phyloP scores from a whole-genome alignment of 108 stramenopile genomes.

The Conticribra weissflogii region DNA sequence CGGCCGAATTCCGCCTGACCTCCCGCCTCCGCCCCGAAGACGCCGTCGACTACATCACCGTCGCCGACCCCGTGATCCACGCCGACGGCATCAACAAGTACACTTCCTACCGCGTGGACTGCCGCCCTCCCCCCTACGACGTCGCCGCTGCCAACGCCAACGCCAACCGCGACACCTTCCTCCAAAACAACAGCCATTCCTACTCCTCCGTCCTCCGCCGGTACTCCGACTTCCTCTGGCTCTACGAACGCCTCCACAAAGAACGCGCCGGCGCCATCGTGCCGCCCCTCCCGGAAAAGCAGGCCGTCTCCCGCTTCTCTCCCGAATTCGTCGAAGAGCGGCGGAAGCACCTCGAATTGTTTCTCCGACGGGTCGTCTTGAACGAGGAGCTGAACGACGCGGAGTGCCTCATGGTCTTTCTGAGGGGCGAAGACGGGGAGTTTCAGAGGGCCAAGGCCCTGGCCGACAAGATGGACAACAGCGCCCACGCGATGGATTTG shows the following conservation, averaged over 20 bases:
- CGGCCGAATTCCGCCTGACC: too few species aligned
- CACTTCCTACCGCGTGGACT: slow-evolving; percentile 89
- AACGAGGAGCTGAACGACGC: slow-evolving; percentile 91
- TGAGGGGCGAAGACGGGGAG: slow-evolving; percentile 89
- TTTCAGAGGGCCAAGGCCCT: slow-evolving; percentile 81
- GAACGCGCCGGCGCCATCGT: slow-evolving; percentile 93
- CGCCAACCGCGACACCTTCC: slow-evolving; percentile 43
- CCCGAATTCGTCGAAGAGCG: slow-evolving; percentile 91
- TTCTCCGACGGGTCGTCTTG: slow-evolving; percentile 84
- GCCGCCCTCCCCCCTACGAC: slow-evolving; percentile 56
- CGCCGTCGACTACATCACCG: slow-evolving; percentile 48
- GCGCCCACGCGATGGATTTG: not conserved
- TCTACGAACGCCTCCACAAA: slow-evolving; percentile 83
- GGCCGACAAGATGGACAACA: slow-evolving; percentile 24
- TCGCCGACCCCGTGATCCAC: slow-evolving; percentile 90
- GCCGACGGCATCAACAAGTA: slow-evolving; percentile 90
- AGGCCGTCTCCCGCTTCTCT: slow-evolving; percentile 89
- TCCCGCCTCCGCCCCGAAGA: slow-evolving; percentile 26
- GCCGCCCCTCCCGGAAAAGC: slow-evolving; percentile 97
- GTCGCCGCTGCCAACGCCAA: slow-evolving; percentile 18
- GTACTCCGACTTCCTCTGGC: slow-evolving; percentile 97
- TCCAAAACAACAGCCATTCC: slow-evolving; percentile 36
- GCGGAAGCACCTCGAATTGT: slow-evolving; percentile 82
- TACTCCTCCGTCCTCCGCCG: slow-evolving; percentile 89
- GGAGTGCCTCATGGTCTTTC: slow-evolving; percentile 82